Conservation (phyloP, 495 filamentous ascomycete species). For the Extremus antarcticus region DNA sequence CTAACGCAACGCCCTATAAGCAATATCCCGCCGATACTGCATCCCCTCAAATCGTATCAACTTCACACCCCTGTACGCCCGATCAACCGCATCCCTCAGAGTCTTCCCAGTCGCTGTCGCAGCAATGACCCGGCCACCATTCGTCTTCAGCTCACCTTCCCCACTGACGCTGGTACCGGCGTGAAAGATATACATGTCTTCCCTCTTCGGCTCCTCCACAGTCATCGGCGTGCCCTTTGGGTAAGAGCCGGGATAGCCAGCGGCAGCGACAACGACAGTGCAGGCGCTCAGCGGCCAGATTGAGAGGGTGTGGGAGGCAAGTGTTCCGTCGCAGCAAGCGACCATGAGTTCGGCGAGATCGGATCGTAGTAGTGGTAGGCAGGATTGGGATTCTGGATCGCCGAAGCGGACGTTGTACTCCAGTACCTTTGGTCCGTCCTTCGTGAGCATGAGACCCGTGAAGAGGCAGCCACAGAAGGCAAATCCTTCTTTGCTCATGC, state of each 20-base stretch:
- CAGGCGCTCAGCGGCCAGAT: slow-evolving; percentile 60
- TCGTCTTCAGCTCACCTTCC: slow-evolving; percentile 54
- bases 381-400: slow-evolving; percentile 90
- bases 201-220: slow-evolving; percentile 35
- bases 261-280: slow-evolving; percentile 88
- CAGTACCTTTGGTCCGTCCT: slow-evolving; percentile 71
- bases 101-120: slow-evolving; percentile 64
- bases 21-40: slow-evolving; percentile 91
- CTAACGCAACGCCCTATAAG: slow-evolving; percentile 29
- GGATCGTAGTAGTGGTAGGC: slow-evolving; percentile 74
- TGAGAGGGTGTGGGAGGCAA: slow-evolving; percentile 59
- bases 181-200: slow-evolving; percentile 64
- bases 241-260: slow-evolving; percentile 89
- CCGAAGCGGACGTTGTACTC: slow-evolving; percentile 98
- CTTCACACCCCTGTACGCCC: slow-evolving; percentile 70
- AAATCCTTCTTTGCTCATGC: slow-evolving; percentile 68
- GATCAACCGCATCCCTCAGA: slow-evolving; percentile 68
- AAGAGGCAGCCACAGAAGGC: slow-evolving; percentile 84
- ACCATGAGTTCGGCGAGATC: slow-evolving; percentile 87
- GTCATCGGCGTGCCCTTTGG: slow-evolving; percentile 69
- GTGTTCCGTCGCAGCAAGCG: slow-evolving; percentile 65
- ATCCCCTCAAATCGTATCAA: slow-evolving; percentile 78
- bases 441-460: slow-evolving; percentile 93
- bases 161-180: slow-evolving; percentile 63
- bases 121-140: slow-evolving; percentile 87